Conservation (phyloP, 768 basidiomycete genomes). For the Rhodotorula kratochvilovae region DNA sequence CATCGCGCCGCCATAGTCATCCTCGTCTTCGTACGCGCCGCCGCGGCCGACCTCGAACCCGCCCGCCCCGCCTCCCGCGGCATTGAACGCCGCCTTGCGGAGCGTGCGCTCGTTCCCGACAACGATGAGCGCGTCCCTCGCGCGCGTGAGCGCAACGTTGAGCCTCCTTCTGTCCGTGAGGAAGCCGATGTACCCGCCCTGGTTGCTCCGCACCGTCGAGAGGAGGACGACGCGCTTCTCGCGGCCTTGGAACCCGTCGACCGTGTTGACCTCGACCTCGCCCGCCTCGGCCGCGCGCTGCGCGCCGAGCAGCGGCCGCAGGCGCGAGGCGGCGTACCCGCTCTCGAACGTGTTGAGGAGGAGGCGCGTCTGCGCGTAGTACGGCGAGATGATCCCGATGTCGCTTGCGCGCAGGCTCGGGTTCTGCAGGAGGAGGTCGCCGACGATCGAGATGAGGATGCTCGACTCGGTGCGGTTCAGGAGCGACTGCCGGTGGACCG, state of each 20-base stretch:
- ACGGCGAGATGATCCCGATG: constrained; percentile 90
- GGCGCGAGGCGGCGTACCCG: constrained; percentile 46
- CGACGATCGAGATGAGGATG: constrained; percentile 71
- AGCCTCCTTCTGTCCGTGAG: constrained; percentile 76
- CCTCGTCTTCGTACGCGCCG: neutral
- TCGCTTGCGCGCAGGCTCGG: constrained; percentile 63
- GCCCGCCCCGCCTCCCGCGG: neutral
- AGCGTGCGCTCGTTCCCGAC: constrained; percentile 55
- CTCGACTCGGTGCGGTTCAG: constrained; percentile 73
- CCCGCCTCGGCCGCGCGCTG: constrained; percentile 68
- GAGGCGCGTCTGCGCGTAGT: constrained; percentile 76
- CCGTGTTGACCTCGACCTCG: constrained; percentile 82
- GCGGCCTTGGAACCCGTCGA: constrained; percentile 89
- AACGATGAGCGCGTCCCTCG: constrained; percentile 76
- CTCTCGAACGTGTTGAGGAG: constrained; percentile 50
- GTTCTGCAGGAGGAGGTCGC: constrained; percentile 72
- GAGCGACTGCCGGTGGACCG: constrained; percentile 63
- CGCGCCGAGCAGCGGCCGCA: constrained; percentile 63
- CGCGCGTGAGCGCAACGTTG: constrained; percentile 86
- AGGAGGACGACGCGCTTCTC: constrained; percentile 91
- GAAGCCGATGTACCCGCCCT: constrained; percentile 74
- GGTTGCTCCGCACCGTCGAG: constrained; percentile 81
- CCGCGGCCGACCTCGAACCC: neutral
- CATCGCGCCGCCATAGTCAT: too few relatives aligned
- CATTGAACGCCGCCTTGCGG: constrained; percentile 3